Conservation (phyloP, 75 land plant genomes). For the Pinus albicaulis region DNA sequence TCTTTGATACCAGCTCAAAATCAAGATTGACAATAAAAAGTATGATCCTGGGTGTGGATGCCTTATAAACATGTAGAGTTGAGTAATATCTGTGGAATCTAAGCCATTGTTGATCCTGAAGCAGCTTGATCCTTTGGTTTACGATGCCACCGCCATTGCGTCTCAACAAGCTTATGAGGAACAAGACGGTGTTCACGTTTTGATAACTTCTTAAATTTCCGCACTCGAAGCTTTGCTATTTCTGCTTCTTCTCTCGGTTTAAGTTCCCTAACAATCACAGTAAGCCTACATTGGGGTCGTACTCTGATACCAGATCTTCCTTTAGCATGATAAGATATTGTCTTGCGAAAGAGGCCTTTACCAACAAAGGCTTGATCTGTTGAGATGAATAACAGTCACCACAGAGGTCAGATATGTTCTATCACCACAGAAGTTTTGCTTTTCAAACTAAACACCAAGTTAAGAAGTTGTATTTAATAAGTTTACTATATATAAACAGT, state of each 20-base stretch:
- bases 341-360: conserved; percentile 76
- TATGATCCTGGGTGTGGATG: too few species aligned
- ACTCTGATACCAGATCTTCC: conserved; percentile 68
- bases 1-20: too few species aligned
- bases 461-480: neutral
- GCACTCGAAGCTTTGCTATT: conserved; percentile 70
- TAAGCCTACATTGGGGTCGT: conserved; percentile 79
- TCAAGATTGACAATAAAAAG: too few species aligned
- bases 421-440: neutral
- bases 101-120: too few species aligned
- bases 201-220: conserved; percentile 55
- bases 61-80: too few species aligned
- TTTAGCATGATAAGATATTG: conserved; percentile 71
- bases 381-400: neutral
- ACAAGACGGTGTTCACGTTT: conserved; percentile 62
- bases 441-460: neutral
- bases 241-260: conserved; percentile 86
- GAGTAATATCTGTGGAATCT: too few species aligned
- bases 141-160: conserved; percentile 63
- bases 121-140: conserved; percentile 24
- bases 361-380: conserved; percentile 98
- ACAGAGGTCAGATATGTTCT: neutral
- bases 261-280: conserved; percentile 84
- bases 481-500: neutral
- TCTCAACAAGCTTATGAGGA: conserved; percentile 81